Evolutionary conservation across 2,329 filamentous ascomycete species (phyloP), one percentile per base, ranked within the genome.

Genomic region (Microcera coccophila): DNA sequence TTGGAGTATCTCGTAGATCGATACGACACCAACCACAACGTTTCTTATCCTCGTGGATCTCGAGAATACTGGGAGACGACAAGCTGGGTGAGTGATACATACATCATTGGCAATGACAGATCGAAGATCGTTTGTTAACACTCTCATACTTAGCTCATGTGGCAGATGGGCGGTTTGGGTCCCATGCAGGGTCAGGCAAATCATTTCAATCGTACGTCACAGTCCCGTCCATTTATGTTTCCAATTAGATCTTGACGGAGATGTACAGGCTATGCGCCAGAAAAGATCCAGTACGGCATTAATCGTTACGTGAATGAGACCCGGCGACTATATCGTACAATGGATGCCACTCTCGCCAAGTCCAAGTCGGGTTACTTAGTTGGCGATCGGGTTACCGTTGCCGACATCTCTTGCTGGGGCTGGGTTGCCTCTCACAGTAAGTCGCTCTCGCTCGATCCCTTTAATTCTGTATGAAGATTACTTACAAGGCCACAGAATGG

Each of bases 151-250:
- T 39, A 76, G 74, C 68, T 81, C 45, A 81, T 81, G 65, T 88
- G 82, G 75, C 82, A 90, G 66, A 91, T 90, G 67, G 84, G 82
- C 3, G 87, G 87, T 2, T 71, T 90, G 1, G 87, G 87, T 0
- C 87, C 87, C 1, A 91, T 90, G 86, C 87, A 91, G 32, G 70
- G 73, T 34, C 87, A 94, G 64, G 78, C 87, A 39, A 90, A 93
- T 65, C 88, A 95, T 67, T 95, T 95, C 67, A 72, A 71, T 36
- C 79, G 87, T 77, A 58, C 40, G 73, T 61, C 9, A 15, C 14
- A 5, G 12, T 21, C 14, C 5, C 29, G 17, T 4, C 0, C 3
- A 3, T 1, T 14, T 17, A 19, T 20, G 8, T n/a, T n/a, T n/a
- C n/a, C n/a, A n/a, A n/a, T 1, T 12, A 14, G 2, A 3, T 9